Evolutionary conservation across 1,139 yeast genomes (phyloP), one percentile per base, ranked within the genome.

Genomic region (Arxiozyma slooffiae): DNA sequence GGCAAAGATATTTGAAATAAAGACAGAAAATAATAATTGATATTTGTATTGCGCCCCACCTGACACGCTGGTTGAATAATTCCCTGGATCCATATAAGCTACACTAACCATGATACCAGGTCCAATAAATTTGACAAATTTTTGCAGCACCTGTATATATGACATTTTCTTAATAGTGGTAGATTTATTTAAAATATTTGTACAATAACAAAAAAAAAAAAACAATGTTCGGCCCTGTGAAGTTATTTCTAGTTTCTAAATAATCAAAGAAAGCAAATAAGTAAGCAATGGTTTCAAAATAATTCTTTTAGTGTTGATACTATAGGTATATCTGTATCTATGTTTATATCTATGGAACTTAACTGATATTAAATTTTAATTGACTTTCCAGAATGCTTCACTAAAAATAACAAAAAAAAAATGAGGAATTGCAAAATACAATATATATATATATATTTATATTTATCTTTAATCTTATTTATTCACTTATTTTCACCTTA

Each of bases 31-130:
- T 30, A 92, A 71, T 51, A 92, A 74, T 59, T 85, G 82, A 69
- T 87, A 92, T 65, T 85, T 81, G 68, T 83, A 90, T 47, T 85
- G 82, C 17, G 96, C 89, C 50, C 96, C 96, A 22, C 94, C 95
- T 6, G 96, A 84, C 34, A 92, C 96, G 39, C 95, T 92, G 2
- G 97, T 88, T 36, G 96, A 84, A 69, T 90, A 92, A 69, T 92
- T 92, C 1, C 98, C 98, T 1, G 98, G 97, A 63, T 92, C 98
- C 85, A 92, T 87, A 64, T 90, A 92, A 0, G 97, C 96, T 48
- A 92, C 97, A 22, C 94, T 80, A 30, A 92, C 95, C 92, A 90
- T 82, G 46, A 90, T 76, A 0, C 97, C 97, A 0, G 97, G 97
- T 0, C 97, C 97, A 3, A 89, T 71, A 67, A 89, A 89, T 57